phyloP scores from a whole-genome alignment of 2,329 filamentous ascomycete species.

The Neofusicoccum parvum region DNA sequence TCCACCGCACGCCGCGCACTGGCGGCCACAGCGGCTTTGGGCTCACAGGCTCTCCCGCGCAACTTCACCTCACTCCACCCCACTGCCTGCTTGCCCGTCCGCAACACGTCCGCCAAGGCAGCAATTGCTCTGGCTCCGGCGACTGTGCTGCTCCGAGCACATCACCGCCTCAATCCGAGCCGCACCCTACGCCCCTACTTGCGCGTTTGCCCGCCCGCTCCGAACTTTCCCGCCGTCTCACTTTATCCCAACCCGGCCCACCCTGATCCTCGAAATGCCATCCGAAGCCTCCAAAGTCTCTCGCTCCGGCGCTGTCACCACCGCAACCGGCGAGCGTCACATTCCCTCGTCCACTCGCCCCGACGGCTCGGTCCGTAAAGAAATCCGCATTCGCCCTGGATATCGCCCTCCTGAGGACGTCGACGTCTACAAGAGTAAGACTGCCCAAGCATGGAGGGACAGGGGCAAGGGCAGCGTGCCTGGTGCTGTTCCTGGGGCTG shows the following conservation, averaged over 20 bases:
- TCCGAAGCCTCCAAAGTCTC: slow-evolving; percentile 35
- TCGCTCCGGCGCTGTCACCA: slow-evolving; percentile 65
- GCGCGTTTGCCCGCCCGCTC: background rate
- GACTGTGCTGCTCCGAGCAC: background rate
- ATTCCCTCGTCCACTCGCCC: slow-evolving; percentile 86
- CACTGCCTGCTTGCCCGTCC: background rate
- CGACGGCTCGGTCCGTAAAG: slow-evolving; percentile 88
- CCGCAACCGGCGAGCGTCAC: slow-evolving; percentile 75
- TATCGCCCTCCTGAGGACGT: slow-evolving; percentile 95
- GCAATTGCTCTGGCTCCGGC: background rate
- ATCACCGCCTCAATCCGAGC: background rate
- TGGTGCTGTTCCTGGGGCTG: slow-evolving; percentile 60
- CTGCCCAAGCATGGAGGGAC: slow-evolving; percentile 80
- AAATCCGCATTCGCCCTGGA: slow-evolving; percentile 90
- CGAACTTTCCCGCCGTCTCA: slow-evolving; percentile 6
- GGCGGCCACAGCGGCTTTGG: background rate
- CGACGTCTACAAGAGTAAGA: slow-evolving; percentile 92
- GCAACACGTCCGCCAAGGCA: background rate
- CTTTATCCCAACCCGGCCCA: background rate
- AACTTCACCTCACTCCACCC: background rate
- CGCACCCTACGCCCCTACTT: background rate
- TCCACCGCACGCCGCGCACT: too few relatives aligned
- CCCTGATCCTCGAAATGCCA: slow-evolving; percentile 8
- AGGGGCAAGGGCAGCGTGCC: slow-evolving; percentile 71
- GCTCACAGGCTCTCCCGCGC: slow-evolving; percentile 3